phyloP scores from a whole-genome alignment of 352 stramenopile genomes.

The Globisporangium mamillatum region DNA sequence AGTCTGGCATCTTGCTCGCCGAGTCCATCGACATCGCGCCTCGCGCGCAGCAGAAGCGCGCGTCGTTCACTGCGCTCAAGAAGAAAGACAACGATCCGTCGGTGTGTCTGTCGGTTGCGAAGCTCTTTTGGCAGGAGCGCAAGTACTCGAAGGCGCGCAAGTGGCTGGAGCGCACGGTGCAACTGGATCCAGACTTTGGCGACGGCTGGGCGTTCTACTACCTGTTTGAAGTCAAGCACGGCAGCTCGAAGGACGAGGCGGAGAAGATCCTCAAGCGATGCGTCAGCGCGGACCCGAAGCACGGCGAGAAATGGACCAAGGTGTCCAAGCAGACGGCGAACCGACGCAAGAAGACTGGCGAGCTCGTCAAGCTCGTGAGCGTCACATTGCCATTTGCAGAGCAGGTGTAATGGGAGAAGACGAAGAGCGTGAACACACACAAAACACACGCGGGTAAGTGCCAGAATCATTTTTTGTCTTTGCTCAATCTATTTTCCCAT shows the following conservation, averaged over 20 bases:
- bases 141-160: slow-evolving; percentile 96
- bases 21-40: slow-evolving; percentile 95
- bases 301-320: slow-evolving; percentile 94
- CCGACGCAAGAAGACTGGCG: slow-evolving; percentile 68
- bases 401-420: slow-evolving; percentile 23
- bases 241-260: slow-evolving; percentile 64
- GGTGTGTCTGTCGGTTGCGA: slow-evolving; percentile 96
- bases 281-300: slow-evolving; percentile 90
- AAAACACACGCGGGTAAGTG: slow-evolving; percentile 6
- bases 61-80: slow-evolving; percentile 95
- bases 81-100: slow-evolving; percentile 96
- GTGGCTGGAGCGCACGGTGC: slow-evolving; percentile 96
- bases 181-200: slow-evolving; percentile 94
- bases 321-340: slow-evolving; percentile 93
- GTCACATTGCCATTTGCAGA: slow-evolving; percentile 69
- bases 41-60: slow-evolving; percentile 94
- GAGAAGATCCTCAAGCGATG: slow-evolving; percentile 87
- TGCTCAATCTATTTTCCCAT: background rate
- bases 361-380: slow-evolving; percentile 80
- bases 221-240: slow-evolving; percentile 94
- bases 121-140: slow-evolving; percentile 95
- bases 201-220: slow-evolving; percentile 98
- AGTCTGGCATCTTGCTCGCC: slow-evolving; percentile 93
- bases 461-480: background rate
- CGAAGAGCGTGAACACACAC: background rate